These are phyloP conservation scores for Colletotrichum graminicola DNA, from an alignment of 2,329 filamentous ascomycete genomes.

Conservation along the genomic window DNA sequence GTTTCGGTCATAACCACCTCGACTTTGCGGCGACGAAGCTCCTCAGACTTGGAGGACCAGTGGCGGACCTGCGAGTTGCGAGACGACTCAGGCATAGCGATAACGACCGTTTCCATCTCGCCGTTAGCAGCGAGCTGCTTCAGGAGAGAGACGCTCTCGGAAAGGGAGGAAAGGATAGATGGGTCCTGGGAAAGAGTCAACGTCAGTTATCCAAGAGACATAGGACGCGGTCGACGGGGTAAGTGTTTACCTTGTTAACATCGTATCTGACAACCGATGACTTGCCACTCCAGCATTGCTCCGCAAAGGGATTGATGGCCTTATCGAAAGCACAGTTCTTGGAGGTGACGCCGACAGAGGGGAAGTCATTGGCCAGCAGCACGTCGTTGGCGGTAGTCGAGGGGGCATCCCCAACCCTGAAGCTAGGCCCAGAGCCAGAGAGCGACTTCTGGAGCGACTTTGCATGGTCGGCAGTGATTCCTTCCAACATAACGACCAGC, in stretches of 20 bases:
- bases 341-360: constrained; percentile 52
- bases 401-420: constrained; percentile 62
- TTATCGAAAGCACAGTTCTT: constrained; percentile 55
- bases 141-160: constrained; percentile 60
- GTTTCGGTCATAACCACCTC: constrained; percentile 59
- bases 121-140: constrained; percentile 59
- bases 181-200: constrained; percentile 42
- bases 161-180: constrained; percentile 57
- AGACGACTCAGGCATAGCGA: constrained; percentile 65
- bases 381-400: constrained; percentile 57
- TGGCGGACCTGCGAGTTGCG: constrained; percentile 52
- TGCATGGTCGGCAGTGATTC: constrained; percentile 62
- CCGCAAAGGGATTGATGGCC: constrained; percentile 57
- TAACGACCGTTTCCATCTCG: constrained; percentile 67
- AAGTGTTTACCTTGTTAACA: constrained; percentile 55
- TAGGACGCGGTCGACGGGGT: neutral
- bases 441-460: constrained; percentile 57
- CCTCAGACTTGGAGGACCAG: constrained; percentile 57
- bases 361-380: constrained; percentile 58
- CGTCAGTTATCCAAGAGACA: constrained; percentile 6
- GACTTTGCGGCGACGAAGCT: constrained; percentile 62
- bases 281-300: constrained; percentile 59
- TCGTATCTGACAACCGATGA: constrained; percentile 60
- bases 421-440: constrained; percentile 58
- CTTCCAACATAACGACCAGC: constrained; percentile 71